Evolutionary conservation across 768 basidiomycete species (phyloP).

Genomic region (Pholiota conissans): DNA sequence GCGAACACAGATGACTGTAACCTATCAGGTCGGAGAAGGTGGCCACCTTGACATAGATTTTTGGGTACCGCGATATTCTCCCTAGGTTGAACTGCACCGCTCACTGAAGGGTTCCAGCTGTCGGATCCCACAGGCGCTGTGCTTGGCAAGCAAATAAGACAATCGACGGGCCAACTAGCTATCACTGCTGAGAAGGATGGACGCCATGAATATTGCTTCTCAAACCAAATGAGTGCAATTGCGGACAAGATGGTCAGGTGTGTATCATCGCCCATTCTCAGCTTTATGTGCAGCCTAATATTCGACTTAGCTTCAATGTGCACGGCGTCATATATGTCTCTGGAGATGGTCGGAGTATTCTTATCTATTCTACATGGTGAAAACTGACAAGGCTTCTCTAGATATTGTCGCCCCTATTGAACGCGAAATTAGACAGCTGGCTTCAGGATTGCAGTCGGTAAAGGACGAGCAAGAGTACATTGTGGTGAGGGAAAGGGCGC

Average conservation of each 20-base stretch:
- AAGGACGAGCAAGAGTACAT: conserved; percentile 99
- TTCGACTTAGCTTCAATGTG: conserved; percentile 81
- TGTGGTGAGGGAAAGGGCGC: conserved; percentile 87
- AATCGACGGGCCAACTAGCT: conserved; percentile 86
- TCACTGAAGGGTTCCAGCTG: conserved; percentile 51
- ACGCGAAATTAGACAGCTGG: conserved; percentile 86
- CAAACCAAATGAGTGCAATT: conserved; percentile 97
- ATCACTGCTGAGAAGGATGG: conserved; percentile 89
- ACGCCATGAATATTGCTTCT: conserved; percentile 94
- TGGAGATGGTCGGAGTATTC: conserved; percentile 70
- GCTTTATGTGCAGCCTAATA: conserved; percentile 1
- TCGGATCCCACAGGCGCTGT: conserved; percentile 69
- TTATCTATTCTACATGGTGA: not conserved
- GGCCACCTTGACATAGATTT: conserved; percentile 98
- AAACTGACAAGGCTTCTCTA: conserved; percentile 20
- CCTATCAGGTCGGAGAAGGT: conserved; percentile 97
- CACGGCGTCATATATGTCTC: conserved; percentile 94
- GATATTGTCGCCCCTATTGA: conserved; percentile 94
- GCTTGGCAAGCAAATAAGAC: conserved; percentile 78
- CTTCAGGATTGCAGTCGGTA: conserved; percentile 79
- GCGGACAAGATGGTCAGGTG: conserved; percentile 95
- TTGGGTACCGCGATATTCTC: conserved; percentile 56
- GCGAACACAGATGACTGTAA: conserved; percentile 87
- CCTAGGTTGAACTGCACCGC: conserved; percentile 3
- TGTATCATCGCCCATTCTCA: conserved; percentile 16